Evolutionary conservation across 345 rosid species (phyloP).

Genomic region (Combretum micranthum): DNA sequence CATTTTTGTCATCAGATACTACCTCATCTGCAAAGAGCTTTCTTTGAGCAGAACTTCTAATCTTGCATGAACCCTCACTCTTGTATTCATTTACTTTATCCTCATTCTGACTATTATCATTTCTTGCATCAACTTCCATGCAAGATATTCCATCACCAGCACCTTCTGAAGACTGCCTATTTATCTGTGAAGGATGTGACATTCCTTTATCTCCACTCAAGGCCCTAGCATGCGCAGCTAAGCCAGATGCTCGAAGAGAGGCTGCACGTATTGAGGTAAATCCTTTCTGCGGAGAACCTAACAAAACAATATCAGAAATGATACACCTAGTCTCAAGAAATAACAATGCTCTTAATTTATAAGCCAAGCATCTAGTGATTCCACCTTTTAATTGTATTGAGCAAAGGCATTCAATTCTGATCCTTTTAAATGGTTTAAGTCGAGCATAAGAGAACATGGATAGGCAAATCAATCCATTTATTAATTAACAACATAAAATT

Average conservation of each 20-base stretch:
- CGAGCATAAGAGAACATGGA: no score
- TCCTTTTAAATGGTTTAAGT: no score
- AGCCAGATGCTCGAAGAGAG: slow-evolving; percentile 63
- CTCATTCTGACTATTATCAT: slow-evolving; percentile 16
- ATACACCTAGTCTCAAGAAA: no score
- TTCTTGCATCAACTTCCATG: slow-evolving; percentile 1
- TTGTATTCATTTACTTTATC: slow-evolving; percentile 21
- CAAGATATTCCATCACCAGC: slow-evolving; percentile 11
- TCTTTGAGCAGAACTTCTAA: slow-evolving; percentile 39
- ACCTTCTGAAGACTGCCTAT: slow-evolving; percentile 32
- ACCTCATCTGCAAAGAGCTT: slow-evolving; percentile 53
- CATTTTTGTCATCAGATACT: slow-evolving; percentile 11
- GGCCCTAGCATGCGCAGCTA: slow-evolving; percentile 36
- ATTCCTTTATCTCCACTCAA: slow-evolving; percentile 14
- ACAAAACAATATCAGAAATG: background rate
- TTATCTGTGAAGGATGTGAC: slow-evolving; percentile 18
- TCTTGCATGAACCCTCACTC: slow-evolving; percentile 4
- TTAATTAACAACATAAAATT: no score
- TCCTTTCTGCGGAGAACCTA: slow-evolving; percentile 36
- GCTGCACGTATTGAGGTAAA: slow-evolving; percentile 67
- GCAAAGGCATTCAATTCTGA: no score
- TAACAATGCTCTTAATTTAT: no score
- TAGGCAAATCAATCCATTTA: no score
- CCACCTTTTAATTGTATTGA: no score
- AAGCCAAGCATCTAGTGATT: no score